Conservation (phyloP, 148 eudicot species). For the Arctostaphylos glauca region DNA sequence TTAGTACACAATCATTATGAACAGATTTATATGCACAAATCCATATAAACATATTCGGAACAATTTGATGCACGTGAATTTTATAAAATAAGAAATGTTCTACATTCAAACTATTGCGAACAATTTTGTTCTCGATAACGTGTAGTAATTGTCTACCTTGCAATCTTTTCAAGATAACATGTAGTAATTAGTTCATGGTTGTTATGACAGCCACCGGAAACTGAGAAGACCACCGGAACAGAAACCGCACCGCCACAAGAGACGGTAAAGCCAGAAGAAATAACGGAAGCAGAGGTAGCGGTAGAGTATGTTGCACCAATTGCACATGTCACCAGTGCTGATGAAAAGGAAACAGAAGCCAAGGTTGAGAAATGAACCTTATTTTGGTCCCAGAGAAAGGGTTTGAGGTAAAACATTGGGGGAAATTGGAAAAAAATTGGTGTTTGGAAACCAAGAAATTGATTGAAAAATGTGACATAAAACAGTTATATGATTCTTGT, state of each 20-base stretch:
- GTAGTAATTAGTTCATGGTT: not conserved
- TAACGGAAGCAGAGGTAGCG: not conserved
- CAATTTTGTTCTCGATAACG: too few species aligned
- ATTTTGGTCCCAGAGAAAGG: not conserved
- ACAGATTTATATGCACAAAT: too few species aligned
- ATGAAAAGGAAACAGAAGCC: not conserved
- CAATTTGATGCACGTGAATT: too few species aligned
- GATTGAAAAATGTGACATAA: not conserved
- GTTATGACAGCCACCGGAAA: slow-evolving; percentile 1
- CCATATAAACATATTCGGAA: too few species aligned
- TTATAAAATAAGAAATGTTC: too few species aligned
- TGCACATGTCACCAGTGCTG: not conserved
- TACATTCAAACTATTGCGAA: too few species aligned
- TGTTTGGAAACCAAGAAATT: not conserved
- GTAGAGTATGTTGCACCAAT: not conserved
- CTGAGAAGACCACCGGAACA: not conserved
- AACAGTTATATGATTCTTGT: not conserved
- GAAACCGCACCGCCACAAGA: not conserved
- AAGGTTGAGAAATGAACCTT: not conserved
- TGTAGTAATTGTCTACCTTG: too few species aligned
- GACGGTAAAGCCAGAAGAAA: not conserved
- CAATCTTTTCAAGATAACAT: not conserved
- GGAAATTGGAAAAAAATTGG: not conserved
- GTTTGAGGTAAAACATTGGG: not conserved
- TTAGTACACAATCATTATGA: too few species aligned